phyloP scores from a whole-genome alignment of 768 basidiomycete genomes.

The Lentinula sp. region DNA sequence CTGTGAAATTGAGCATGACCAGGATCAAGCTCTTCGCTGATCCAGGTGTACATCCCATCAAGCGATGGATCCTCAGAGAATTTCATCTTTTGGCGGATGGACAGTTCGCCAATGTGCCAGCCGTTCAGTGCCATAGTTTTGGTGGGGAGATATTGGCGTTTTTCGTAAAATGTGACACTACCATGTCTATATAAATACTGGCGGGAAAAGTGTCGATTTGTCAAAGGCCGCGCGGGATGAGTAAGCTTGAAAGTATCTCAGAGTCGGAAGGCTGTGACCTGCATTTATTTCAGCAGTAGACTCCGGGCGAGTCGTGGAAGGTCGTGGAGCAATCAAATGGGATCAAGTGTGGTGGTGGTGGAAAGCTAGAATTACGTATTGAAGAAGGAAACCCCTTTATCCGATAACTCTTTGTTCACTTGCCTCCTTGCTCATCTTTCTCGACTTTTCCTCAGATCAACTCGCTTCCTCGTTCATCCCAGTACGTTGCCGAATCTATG shows the following conservation, averaged over 20 bases:
- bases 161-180: neutral
- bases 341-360: too few species aligned
- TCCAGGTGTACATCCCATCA: conserved; percentile 28
- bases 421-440: neutral
- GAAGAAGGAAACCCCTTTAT: too few species aligned
- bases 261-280: neutral
- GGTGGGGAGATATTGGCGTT: neutral
- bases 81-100: conserved; percentile 43
- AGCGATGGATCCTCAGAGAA: conserved; percentile 27
- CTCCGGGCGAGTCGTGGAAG: too few species aligned
- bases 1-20: conserved; percentile 47
- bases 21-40: conserved; percentile 41
- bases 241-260: neutral
- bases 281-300: neutral
- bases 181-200: neutral
- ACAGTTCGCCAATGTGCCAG: conserved; percentile 48
- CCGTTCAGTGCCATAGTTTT: conserved; percentile 27
- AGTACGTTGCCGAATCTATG: neutral
- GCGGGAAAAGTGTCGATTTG: neutral
- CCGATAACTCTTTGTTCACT: too few species aligned
- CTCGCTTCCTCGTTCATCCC: neutral
- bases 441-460: neutral
- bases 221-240: neutral
- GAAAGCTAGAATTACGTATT: too few species aligned
- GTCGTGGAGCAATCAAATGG: too few species aligned